These are phyloP conservation scores for Exophiala calicioides DNA, from an alignment of 2,329 filamentous ascomycete species.

Conservation along the genomic window DNA sequence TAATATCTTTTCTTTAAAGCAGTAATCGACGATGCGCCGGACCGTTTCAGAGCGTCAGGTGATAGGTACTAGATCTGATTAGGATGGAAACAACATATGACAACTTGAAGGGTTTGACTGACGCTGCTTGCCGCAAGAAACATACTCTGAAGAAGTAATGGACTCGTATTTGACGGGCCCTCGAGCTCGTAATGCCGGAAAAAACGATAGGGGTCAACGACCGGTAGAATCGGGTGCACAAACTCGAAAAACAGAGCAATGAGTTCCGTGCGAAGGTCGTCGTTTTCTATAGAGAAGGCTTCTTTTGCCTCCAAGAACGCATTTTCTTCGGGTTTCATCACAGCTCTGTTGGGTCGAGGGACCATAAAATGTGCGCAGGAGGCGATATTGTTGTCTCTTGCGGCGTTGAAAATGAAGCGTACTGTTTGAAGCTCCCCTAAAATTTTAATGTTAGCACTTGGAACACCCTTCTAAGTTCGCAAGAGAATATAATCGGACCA, in stretches of 20 bases:
- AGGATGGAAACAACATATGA: neutral
- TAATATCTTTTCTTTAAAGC: conserved; percentile 15
- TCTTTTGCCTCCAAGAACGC: conserved; percentile 14
- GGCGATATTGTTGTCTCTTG: conserved; percentile 10
- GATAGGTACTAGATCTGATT: conserved; percentile 31
- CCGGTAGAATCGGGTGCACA: conserved; percentile 17
- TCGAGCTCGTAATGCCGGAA: conserved; percentile 10
- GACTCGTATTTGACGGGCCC: conserved; percentile 7
- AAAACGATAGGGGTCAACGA: conserved; percentile 14
- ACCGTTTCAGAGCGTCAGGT: conserved; percentile 36
- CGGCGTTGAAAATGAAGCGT: conserved; percentile 16
- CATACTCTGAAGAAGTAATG: conserved; percentile 43
- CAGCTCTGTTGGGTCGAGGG: conserved; percentile 6
- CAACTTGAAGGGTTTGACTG: conserved; percentile 6
- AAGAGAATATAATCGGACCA: neutral
- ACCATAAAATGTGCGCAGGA: conserved; percentile 13
- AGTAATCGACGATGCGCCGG: conserved; percentile 6
- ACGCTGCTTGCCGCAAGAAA: conserved; percentile 42
- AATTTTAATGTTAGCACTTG: neutral
- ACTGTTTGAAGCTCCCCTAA: conserved; percentile 14
- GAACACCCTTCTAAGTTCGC: neutral
- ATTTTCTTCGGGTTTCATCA: conserved; percentile 7
- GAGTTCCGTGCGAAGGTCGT: conserved; percentile 13
- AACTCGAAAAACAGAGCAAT: conserved; percentile 15
- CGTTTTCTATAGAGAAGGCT: conserved; percentile 8